These are phyloP conservation scores for Corinectria fuckeliana DNA, from an alignment of 2,329 filamentous ascomycete genomes.

Conservation along the genomic window DNA sequence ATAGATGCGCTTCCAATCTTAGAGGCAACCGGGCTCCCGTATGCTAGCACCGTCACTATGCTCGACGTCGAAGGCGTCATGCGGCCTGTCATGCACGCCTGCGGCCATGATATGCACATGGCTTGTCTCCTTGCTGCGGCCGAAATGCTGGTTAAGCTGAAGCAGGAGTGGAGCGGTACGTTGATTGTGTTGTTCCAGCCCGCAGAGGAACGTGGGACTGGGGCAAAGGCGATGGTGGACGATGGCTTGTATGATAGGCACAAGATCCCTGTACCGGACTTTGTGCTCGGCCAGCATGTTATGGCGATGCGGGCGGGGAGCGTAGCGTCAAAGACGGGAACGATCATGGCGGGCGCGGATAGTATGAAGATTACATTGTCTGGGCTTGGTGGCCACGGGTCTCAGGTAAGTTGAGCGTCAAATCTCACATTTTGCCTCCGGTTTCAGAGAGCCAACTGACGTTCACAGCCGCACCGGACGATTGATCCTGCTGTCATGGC, in stretches of 20 bases:
- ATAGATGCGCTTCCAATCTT: slow-evolving; percentile 66
- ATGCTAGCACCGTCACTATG: slow-evolving; percentile 51
- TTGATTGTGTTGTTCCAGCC: slow-evolving; percentile 72
- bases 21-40: slow-evolving; percentile 61
- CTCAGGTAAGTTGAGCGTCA: background rate
- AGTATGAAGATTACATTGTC: slow-evolving; percentile 38
- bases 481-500: slow-evolving; percentile 57
- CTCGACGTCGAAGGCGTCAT: background rate
- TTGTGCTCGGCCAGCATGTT: slow-evolving; percentile 47
- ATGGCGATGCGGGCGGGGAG: slow-evolving; percentile 41
- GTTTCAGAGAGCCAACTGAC: slow-evolving; percentile 3
- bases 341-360: slow-evolving; percentile 37
- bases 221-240: slow-evolving; percentile 55
- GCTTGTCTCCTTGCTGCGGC: slow-evolving; percentile 62
- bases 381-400: slow-evolving; percentile 52
- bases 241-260: slow-evolving; percentile 42
- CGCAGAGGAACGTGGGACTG: slow-evolving; percentile 67
- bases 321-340: slow-evolving; percentile 35
- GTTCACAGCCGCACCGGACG: slow-evolving; percentile 44
- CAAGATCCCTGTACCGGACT: slow-evolving; percentile 42
- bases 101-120: slow-evolving; percentile 72
- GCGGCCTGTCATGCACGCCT: slow-evolving; percentile 71
- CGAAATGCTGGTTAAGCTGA: slow-evolving; percentile 52
- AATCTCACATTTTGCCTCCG: background rate
- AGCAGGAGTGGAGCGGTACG: slow-evolving; percentile 65